Conservation (phyloP, 495 filamentous ascomycete genomes). For the Penicillium roqueforti region DNA sequence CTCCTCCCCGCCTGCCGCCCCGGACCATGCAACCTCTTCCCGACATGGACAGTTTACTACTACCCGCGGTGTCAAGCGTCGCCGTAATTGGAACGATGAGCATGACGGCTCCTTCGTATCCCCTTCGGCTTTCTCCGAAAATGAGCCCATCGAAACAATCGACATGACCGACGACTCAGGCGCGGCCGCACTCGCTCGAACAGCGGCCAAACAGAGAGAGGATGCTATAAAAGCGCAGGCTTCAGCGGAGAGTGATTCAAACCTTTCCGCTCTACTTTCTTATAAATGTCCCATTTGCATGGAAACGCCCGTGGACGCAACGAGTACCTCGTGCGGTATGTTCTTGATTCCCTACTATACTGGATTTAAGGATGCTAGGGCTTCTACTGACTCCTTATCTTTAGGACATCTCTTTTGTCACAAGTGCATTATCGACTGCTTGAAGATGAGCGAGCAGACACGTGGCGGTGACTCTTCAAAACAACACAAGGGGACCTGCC, state of each 20-base stretch:
- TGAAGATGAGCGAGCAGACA: slow-evolving; percentile 57
- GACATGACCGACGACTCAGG: not conserved
- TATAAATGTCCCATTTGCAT: slow-evolving; percentile 82
- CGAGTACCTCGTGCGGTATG: slow-evolving; percentile 81
- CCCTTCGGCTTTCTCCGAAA: not conserved
- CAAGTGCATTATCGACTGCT: slow-evolving; percentile 69
- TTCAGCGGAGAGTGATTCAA: slow-evolving; percentile 32
- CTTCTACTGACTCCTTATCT: slow-evolving; percentile 9
- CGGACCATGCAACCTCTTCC: not conserved
- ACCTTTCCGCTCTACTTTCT: slow-evolving; percentile 49
- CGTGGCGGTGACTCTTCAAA: slow-evolving; percentile 18
- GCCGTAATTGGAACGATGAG: not conserved
- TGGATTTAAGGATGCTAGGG: too few relatives aligned
- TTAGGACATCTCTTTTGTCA: slow-evolving; percentile 84
- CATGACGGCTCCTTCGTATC: not conserved
- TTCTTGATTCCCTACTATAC: slow-evolving; percentile 5
- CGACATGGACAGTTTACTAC: not conserved
- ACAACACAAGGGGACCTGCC: slow-evolving; percentile 36
- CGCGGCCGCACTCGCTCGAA: not conserved
- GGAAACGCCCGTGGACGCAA: slow-evolving; percentile 68
- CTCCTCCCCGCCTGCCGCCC: not conserved
- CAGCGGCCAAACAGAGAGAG: not conserved
- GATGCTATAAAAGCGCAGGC: not conserved
- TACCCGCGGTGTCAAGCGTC: not conserved
- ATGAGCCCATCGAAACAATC: not conserved